Base-by-base conservation (phyloP, 1,284 basidiomycete species). In the Sparassis latifolia region DNA sequence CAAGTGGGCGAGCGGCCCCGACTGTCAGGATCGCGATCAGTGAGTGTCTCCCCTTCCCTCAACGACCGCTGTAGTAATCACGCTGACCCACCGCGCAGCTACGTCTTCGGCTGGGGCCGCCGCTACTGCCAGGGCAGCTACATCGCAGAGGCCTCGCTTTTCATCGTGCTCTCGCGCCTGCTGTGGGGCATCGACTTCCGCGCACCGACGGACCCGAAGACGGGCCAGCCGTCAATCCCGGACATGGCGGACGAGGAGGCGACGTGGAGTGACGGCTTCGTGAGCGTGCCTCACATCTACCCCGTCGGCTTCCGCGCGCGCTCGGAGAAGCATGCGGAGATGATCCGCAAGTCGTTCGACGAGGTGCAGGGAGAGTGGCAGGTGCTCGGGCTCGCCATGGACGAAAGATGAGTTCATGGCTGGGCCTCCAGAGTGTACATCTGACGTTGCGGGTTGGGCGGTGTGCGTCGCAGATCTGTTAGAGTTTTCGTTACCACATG, bases 31-130 rank as follows among this genome's bases (percentile, higher is more conserved):
- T 35, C 59, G 64, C 42, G 64, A 64, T 45, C 63, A 64, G 51
- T 53, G 37, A 5, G 49, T 47, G 20, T 10, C 4, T 7, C 30
- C 3, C 35, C 29, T 33, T 30, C 33, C 12, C 5, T 49, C 29
- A 12, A 29, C 4, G 29, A 5, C 39, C 27, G 7, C n/a, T 5
- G 38, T 43, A 44, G 27, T 10, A 30, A 2, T 38, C 37, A 5
- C 9, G 4, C n/a, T 45, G 10, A 47, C 31, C 7, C n/a, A 7
- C 12, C 33, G 32, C 30, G 5, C 33, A 65, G 65, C 49, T 64
- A 63, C 49, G 60, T 58, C 20, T 67, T 66, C 45, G 64, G 63
- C 27, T 66, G 60, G 61, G 65, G 64, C 40, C 54, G 65, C 7
- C 61, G 65, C 32, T 62, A 64, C 54, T 67, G 64, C 48, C 60